Conservation (phyloP, 176 grass and related monocot species). For the Carex pumila region DNA sequence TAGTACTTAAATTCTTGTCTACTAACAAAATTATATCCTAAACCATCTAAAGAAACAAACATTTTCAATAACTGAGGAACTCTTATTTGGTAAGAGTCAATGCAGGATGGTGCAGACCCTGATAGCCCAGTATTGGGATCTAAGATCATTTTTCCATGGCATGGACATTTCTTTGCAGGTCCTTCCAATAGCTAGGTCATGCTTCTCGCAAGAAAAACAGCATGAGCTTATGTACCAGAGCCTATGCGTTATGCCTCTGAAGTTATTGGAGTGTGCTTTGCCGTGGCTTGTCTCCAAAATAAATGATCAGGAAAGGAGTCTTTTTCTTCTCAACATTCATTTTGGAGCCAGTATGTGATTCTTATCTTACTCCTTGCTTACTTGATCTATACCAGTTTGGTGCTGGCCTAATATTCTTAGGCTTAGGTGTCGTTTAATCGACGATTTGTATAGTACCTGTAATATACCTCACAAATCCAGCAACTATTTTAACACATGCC, state of each 20-base stretch:
- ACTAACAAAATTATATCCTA: background rate
- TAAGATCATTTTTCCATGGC: background rate
- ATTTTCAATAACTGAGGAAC: constrained; percentile 5
- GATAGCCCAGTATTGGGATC: background rate
- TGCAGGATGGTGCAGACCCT: constrained; percentile 14
- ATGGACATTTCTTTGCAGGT: constrained; percentile 44
- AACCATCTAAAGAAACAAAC: background rate
- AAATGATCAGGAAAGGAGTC: constrained; percentile 42
- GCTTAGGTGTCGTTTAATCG: background rate
- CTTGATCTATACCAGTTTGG: background rate
- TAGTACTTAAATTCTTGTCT: background rate
- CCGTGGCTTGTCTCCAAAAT: constrained; percentile 71
- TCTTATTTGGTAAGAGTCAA: background rate
- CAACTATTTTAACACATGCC: background rate
- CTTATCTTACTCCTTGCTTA: background rate
- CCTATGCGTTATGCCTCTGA: constrained; percentile 72
- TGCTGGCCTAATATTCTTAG: background rate
- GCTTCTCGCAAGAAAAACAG: constrained; percentile 63
- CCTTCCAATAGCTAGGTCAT: constrained; percentile 64
- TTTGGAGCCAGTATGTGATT: constrained; percentile 40
- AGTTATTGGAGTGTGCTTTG: constrained; percentile 62
- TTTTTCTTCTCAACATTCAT: constrained; percentile 80
- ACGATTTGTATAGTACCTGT: background rate
- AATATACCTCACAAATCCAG: background rate
- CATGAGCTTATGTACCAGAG: constrained; percentile 58